phyloP scores from a whole-genome alignment of 116 monocot genomes.

The Thalassia testudinum region DNA sequence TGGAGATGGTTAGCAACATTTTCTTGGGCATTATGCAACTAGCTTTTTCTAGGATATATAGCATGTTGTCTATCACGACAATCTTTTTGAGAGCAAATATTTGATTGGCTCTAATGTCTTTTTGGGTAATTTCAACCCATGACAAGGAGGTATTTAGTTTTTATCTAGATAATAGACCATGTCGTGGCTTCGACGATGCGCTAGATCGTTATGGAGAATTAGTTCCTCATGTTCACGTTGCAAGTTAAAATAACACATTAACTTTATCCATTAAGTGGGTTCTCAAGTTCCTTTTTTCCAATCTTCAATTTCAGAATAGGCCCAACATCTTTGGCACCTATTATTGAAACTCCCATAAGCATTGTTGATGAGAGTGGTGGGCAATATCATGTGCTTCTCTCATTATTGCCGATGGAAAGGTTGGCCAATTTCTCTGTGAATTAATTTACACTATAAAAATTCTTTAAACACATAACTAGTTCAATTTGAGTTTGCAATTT shows the following conservation, averaged over 20 bases:
- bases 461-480: too few species aligned
- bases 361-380: constrained; percentile 74
- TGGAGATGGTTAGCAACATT: constrained; percentile 49
- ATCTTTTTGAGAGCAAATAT: too few species aligned
- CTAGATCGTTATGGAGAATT: constrained; percentile 60
- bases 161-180: constrained; percentile 42
- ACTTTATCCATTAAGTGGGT: too few species aligned
- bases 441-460: too few species aligned
- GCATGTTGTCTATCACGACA: too few species aligned
- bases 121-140: constrained; percentile 41
- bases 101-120: too few species aligned
- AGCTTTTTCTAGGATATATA: background rate
- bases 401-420: constrained; percentile 93
- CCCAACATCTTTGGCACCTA: constrained; percentile 91
- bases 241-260: constrained; percentile 19
- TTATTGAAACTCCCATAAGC: constrained; percentile 77
- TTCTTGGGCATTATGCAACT: background rate
- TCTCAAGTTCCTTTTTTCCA: too few species aligned
- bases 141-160: constrained; percentile 82
- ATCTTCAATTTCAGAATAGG: constrained; percentile 14
- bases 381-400: constrained; percentile 90
- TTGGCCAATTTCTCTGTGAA: too few species aligned
- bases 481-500: too few species aligned
- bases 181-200: constrained; percentile 67
- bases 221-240: constrained; percentile 50